Evolutionary conservation across 192 early-diverging fungal genomes (phyloP).

Genomic region (Coemansia nantahalensis): DNA sequence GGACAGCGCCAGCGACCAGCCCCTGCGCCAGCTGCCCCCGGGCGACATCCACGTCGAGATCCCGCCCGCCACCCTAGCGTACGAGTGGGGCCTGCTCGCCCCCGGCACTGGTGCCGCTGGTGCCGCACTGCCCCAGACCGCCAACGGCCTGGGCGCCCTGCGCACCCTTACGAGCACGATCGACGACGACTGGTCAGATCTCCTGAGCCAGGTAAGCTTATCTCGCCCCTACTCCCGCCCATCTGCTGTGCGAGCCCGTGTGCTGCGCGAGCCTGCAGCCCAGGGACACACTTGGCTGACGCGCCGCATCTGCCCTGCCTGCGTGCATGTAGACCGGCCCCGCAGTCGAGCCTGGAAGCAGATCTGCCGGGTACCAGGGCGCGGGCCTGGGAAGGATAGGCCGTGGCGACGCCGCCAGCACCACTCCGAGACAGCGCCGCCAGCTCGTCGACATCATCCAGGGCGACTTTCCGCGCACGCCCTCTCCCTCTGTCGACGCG

Average conservation of each 20-base stretch:
- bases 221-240: neutral
- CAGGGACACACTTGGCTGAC: no score
- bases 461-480: slow-evolving; percentile 50
- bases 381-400: slow-evolving; percentile 26
- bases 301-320: neutral
- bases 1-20: slow-evolving; percentile 31
- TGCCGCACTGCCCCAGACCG: slow-evolving; percentile 16
- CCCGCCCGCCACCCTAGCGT: slow-evolving; percentile 16
- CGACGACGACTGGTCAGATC: slow-evolving; percentile 47
- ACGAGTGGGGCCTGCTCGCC: slow-evolving; percentile 36
- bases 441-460: slow-evolving; percentile 51
- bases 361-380: slow-evolving; percentile 25
- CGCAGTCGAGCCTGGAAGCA: slow-evolving; percentile 17
- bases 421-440: slow-evolving; percentile 27
- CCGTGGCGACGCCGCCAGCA: slow-evolving; percentile 11
- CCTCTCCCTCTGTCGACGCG: slow-evolving; percentile 43
- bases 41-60: slow-evolving; percentile 16
- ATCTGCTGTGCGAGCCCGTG: neutral
- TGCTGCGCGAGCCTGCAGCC: no score
- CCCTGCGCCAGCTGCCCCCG: slow-evolving; percentile 17
- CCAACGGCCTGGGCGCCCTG: slow-evolving; percentile 19
- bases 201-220: slow-evolving; percentile 44
- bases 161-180: slow-evolving; percentile 27
- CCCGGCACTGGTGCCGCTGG: slow-evolving; percentile 10
- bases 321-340: slow-evolving; percentile 38